Evolutionary conservation across 1,284 basidiomycete genomes (phyloP).

Genomic region (Puccinia brachypodii): DNA sequence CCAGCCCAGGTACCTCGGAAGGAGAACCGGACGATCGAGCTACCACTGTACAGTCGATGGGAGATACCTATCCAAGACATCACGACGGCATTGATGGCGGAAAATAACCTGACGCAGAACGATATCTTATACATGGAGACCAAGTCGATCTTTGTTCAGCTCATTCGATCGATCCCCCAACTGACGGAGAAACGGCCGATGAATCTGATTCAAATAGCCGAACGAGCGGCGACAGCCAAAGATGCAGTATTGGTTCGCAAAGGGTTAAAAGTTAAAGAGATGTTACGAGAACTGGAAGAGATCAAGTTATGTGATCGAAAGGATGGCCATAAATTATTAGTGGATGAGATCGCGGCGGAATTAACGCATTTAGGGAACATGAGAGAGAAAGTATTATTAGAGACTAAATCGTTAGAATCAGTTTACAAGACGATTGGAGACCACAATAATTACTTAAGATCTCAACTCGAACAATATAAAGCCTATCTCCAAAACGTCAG

Average conservation of each 20-base stretch:
- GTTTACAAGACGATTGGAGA: constrained; percentile 99
- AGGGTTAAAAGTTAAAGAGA: constrained; percentile 99
- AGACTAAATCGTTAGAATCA: constrained; percentile 86
- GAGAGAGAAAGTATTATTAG: constrained; percentile 88
- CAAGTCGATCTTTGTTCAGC: constrained; percentile 97
- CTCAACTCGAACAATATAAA: constrained; percentile 98
- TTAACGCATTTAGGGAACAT: constrained; percentile 93
- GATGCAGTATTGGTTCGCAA: constrained; percentile 90
- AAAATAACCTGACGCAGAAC: constrained; percentile 90
- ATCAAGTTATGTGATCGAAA: constrained; percentile 71
- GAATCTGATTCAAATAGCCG: constrained; percentile 83
- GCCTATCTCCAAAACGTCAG: constrained; percentile 97
- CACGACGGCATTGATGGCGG: constrained; percentile 85
- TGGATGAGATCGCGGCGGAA: constrained; percentile 93
- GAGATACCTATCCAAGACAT: constrained; percentile 98
- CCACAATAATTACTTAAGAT: constrained; percentile 94
- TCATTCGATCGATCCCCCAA: constrained; percentile 89
- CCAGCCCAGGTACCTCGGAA: constrained; percentile 93
- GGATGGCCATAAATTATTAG: constrained; percentile 90
- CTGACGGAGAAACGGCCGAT: constrained; percentile 80
- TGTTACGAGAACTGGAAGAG: constrained; percentile 93
- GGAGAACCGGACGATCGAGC: constrained; percentile 90
- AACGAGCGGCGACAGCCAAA: constrained; percentile 92
- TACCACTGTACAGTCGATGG: constrained; percentile 94
- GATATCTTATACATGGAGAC: constrained; percentile 99